Base-by-base conservation (phyloP, 208 protist genomes). In the Trypanosoma avium region DNA sequence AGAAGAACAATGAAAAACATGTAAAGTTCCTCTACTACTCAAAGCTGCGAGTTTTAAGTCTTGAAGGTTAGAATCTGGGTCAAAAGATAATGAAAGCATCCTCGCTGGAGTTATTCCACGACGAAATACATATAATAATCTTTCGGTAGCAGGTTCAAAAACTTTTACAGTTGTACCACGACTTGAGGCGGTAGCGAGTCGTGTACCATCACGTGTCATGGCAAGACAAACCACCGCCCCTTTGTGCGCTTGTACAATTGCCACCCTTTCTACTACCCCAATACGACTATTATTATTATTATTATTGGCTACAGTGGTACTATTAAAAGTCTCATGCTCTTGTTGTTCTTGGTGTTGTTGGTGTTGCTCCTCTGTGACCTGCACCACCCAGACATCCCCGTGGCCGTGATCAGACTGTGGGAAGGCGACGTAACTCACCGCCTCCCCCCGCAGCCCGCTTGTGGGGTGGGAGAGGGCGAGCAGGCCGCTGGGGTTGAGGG, bases 101-200 rank as follows among this genome's bases (percentile, higher is more conserved):
- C 67, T 57, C 9, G 81, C 86, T 0, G 40, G 57, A 9, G 49
- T 54, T 46, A 78, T 46, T 9, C 83, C 77, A 17, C 82, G 83
- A 12, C 81, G 74, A 35, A 88, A 75, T 15, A 61, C 56, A 61
- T 59, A 66, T 24, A 88, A 57, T n/a, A 86, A 54, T 19, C 60
- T 61, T 4, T 68, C 73, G 12, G 48, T 70, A 1, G 52, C 21
- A 3, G 68, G 55, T 33, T 90, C 79, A 57, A 90, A 84, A 10
- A 93, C 65, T 38, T 86, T 89, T 33, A 93, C 67, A 1, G 82
- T 89, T 6, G 71, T 88, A 26, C 86, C 86, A n/a, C 62, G 67
- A 27, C 56, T 36, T 3, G 86, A 93, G 46, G 83, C 80, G 5
- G 83, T 85, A 13, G 82, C 73, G 15, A 78, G 57, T 32, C 59